These are phyloP conservation scores for Aspergillus awamori DNA, from an alignment of 2,329 filamentous ascomycete species.

Conservation along the genomic window DNA sequence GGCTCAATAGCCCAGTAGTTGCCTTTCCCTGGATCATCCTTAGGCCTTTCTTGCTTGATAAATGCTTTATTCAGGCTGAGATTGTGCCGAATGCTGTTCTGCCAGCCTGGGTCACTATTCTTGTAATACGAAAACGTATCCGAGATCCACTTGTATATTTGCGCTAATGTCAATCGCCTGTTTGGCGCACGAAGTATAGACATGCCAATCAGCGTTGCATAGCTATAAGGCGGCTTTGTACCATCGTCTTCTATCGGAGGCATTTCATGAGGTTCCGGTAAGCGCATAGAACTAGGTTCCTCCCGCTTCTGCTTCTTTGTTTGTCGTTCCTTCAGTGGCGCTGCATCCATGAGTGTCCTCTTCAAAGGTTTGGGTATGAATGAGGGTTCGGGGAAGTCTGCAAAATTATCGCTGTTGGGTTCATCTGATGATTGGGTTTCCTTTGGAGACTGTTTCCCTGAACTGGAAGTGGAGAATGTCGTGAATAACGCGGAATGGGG, in stretches of 20 bases:
- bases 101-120: conserved; percentile 85
- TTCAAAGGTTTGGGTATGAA: conserved; percentile 53
- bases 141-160: conserved; percentile 99
- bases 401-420: conserved; percentile 48
- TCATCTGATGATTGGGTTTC: conserved; percentile 48
- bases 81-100: conserved; percentile 98
- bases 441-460: conserved; percentile 48
- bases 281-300: conserved; percentile 50
- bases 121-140: conserved; percentile 89
- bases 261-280: conserved; percentile 78
- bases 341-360: conserved; percentile 71
- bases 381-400: conserved; percentile 52
- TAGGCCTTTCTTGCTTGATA: conserved; percentile 90
- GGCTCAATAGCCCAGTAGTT: conserved; percentile 94
- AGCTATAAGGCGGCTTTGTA: conserved; percentile 86
- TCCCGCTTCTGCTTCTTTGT: conserved; percentile 70
- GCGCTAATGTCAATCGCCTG: conserved; percentile 81
- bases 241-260: conserved; percentile 82
- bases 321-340: conserved; percentile 70
- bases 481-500: conserved; percentile 53
- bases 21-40: conserved; percentile 95
- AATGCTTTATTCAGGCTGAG: conserved; percentile 96
- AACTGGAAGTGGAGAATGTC: conserved; percentile 50
- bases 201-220: conserved; percentile 95
- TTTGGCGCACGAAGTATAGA: conserved; percentile 85